Base-by-base conservation (phyloP, 2,329 filamentous ascomycete genomes). In the Monosporascus sp. region DNA sequence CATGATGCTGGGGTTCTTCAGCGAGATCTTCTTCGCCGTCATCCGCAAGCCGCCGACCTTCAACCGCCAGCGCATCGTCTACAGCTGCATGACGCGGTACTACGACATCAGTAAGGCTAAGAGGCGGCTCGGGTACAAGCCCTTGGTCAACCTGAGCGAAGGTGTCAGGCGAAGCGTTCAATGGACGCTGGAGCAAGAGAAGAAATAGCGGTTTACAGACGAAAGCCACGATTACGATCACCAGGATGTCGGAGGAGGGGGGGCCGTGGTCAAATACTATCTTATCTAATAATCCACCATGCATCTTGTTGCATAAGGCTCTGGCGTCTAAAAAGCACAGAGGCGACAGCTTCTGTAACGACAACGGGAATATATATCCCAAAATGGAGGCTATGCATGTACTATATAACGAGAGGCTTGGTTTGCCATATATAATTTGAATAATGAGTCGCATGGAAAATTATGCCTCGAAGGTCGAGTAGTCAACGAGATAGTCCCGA, bases 101-200 rank as follows among this genome's bases (percentile, higher is more conserved):
- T 90, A 88, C 71, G 84, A 84, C 71, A 90, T 90, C 66, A 74
- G 75, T 54, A 92, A 92, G 79, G 88, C 88, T 52, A 88, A 83
- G 76, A 75, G 68, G 61, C 75, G 87, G 60, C 72, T 92, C 52
- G 85, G 85, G 3, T 92, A 92, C 70, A 68, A 72, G 67, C 88
- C 88, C 3, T 70, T 89, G 51, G 83, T 88, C 50, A 74, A 75
- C 43, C 71, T 91, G 53, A 78, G 84, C 56, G 85, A 90, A 60
- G 88, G 86, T 11, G 72, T 84, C 49, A 70, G 71, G 58, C 73
- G 75, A 52, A 74, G 79, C 9, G 80, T 84, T 18, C 65, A 68
- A 51, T 83, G 79, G 79, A 79, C 79, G 48, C 56, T 81, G 51
- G 78, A 80, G 55, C 74, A 81, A 63, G 75, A 80, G 57, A 73